A percentile compares a stretch with the other conserved stretches of the same genome.
Evolutionary conservation across 805 yeast species (phyloP).

Genomic region (Candida boleticola): DNA sequence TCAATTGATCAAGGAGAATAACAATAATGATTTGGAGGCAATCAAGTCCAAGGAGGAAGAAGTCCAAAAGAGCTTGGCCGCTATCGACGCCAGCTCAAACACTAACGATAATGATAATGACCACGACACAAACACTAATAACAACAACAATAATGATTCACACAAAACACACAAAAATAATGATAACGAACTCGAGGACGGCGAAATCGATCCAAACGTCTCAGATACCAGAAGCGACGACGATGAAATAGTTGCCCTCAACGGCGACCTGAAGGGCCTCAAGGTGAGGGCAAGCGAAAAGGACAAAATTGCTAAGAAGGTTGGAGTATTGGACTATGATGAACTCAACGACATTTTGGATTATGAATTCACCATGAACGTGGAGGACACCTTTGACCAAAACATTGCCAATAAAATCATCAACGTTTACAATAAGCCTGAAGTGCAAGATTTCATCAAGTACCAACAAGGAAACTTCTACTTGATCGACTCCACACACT

Average conservation of each 20-base stretch:
- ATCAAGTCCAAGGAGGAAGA: slow-evolving; percentile 7
- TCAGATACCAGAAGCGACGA: too few relatives aligned
- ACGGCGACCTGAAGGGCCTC: slow-evolving; percentile 5
- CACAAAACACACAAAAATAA: background rate
- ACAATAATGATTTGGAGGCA: slow-evolving; percentile 5
- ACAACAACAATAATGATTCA: background rate
- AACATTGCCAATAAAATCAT: slow-evolving; percentile 48
- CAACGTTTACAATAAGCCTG: slow-evolving; percentile 54
- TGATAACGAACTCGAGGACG: background rate
- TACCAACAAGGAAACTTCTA: slow-evolving; percentile 69
- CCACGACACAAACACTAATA: background rate
- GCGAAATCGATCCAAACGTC: background rate
- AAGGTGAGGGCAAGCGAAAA: too few relatives aligned
- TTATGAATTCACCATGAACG: slow-evolving; percentile 52
- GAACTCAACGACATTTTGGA: slow-evolving; percentile 46
- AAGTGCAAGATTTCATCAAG: slow-evolving; percentile 55
- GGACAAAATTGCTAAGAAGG: slow-evolving; percentile 7
- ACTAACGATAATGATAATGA: slow-evolving; percentile 4
- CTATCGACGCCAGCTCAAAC: slow-evolving; percentile 7
- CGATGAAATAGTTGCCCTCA: background rate
- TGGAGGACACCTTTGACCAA: slow-evolving; percentile 51
- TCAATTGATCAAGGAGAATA: slow-evolving; percentile 26
- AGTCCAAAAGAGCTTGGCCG: background rate
- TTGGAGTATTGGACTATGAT: slow-evolving; percentile 22
- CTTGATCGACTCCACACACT: slow-evolving; percentile 79